A percentile compares a stretch with the other conserved stretches of the same genome.
Conservation (phyloP, 1,284 basidiomycete genomes). For the Athelia psychrophila region DNA sequence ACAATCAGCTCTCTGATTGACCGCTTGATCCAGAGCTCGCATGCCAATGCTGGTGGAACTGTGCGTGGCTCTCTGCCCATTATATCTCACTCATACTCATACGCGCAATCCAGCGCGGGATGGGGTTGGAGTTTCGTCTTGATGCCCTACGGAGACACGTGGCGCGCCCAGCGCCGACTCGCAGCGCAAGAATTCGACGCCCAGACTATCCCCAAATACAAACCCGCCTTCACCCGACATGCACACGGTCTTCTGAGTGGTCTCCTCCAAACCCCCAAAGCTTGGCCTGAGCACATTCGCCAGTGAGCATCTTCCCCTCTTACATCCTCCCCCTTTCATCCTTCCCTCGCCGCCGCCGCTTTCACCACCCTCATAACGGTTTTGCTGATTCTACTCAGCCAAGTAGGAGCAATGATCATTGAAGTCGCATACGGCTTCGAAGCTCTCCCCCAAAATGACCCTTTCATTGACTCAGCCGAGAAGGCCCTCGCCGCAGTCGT, state of each 20-base stretch:
- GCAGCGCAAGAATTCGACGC: slow-evolving; percentile 11
- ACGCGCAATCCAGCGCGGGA: slow-evolving; percentile 23
- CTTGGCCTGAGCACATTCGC: too few relatives aligned
- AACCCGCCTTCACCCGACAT: slow-evolving; percentile 17
- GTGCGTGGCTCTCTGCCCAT: too few relatives aligned
- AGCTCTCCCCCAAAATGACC: slow-evolving; percentile 22
- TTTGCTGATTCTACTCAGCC: slow-evolving; percentile 14
- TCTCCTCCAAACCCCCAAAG: too few relatives aligned
- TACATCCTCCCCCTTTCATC: too few relatives aligned
- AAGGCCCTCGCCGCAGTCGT: slow-evolving; percentile 6
- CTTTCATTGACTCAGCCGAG: slow-evolving; percentile 27
- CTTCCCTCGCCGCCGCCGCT: too few relatives aligned
- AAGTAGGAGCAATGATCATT: slow-evolving; percentile 12
- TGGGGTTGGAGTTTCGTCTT: slow-evolving; percentile 7
- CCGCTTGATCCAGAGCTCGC: too few relatives aligned
- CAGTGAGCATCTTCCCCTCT: too few relatives aligned
- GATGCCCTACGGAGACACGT: slow-evolving; percentile 13
- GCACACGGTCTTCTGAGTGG: too few relatives aligned
- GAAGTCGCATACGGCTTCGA: slow-evolving; percentile 9
- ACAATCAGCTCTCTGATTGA: not conserved
- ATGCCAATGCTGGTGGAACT: too few relatives aligned
- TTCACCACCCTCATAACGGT: not conserved
- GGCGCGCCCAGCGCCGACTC: slow-evolving; percentile 18
- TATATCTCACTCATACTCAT: too few relatives aligned
- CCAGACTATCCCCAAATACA: slow-evolving; percentile 15